Evolutionary conservation across 106 monocot species (phyloP), one percentile per base, ranked within the genome.

Genomic region (Acorus calamus): DNA sequence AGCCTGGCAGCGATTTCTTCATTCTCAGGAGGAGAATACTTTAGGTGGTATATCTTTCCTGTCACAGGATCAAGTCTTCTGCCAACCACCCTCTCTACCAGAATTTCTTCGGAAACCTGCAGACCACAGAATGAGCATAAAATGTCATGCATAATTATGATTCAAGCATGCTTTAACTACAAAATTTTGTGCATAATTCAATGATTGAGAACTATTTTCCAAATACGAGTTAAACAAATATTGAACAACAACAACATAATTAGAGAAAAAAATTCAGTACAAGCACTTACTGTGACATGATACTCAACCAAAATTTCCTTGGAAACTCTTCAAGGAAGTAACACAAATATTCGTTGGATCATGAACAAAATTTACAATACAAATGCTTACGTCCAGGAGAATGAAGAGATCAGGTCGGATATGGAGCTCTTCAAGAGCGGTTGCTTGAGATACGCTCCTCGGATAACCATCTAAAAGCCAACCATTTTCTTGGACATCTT

Each of bases 381-480:
- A 64, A 46, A 44, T 60, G n/a, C 84, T 86, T 76, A 94, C 94
- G 63, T 89, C 89, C 44, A 94, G 52, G 9, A 91, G 83, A 85
- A 91, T 87, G 74, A 98, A 98, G 63, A 98, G 60, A 10, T 91
- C 96, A 71, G 96, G 91, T 46, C 81, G 80, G 52, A 91, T 91
- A 8, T 67, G 62, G 65, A 82, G 81, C 76, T 79, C 79, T 78
- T 96, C 94, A 42, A 96, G 65, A 42, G 94, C 90, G 71, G 69
- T 78, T 59, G 90, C 84, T 68, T 96, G 90, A 55, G 94, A 96
- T 7, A 84, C 78, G 62, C 90, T 96, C 74, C 94, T 86, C 13
- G 90, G 94, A 41, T 87, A 96, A 50, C 94, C 90, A 75, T 96
- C 94, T 69, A 98, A 81, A 59, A 98, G 82, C 96, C 91, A 98